These are phyloP conservation scores for Lentinula raphanica DNA, from an alignment of 768 basidiomycete genomes.

Conservation along the genomic window DNA sequence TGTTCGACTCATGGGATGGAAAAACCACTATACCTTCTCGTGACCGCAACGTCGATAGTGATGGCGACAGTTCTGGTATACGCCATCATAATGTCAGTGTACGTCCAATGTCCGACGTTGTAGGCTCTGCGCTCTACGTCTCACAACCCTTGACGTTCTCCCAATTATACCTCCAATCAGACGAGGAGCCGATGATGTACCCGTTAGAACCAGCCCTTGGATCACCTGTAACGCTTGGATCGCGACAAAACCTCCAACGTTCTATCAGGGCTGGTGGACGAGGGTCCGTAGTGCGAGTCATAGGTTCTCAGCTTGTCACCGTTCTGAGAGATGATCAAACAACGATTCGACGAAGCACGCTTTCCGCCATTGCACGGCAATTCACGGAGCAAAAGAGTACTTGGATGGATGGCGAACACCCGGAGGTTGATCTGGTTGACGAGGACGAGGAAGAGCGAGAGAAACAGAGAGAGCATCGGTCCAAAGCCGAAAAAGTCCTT, in stretches of 20 bases:
- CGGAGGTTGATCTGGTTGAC: neutral
- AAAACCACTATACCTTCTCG: neutral
- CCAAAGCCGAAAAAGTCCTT: neutral
- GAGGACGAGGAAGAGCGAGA: neutral
- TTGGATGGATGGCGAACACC: neutral
- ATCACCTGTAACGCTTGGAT: too few relatives aligned
- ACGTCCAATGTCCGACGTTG: neutral
- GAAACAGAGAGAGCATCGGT: neutral
- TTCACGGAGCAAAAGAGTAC: neutral
- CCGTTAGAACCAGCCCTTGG: neutral
- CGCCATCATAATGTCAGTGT: neutral
- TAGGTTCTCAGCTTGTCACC: neutral
- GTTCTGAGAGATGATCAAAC: neutral
- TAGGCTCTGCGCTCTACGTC: neutral
- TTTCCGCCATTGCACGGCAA: neutral
- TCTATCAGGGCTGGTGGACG: neutral
- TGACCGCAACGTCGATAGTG: neutral
- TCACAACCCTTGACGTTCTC: neutral
- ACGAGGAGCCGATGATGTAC: neutral
- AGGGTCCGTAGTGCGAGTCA: neutral
- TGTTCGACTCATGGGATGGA: neutral
- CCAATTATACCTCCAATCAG: neutral
- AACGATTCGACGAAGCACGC: neutral
- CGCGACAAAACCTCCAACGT: neutral
- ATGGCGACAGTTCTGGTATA: neutral